A percentile compares a stretch with the other conserved stretches of the same genome.
Evolutionary conservation across 1,284 basidiomycete species (phyloP).

Genomic region (Dichomitus squalens): DNA sequence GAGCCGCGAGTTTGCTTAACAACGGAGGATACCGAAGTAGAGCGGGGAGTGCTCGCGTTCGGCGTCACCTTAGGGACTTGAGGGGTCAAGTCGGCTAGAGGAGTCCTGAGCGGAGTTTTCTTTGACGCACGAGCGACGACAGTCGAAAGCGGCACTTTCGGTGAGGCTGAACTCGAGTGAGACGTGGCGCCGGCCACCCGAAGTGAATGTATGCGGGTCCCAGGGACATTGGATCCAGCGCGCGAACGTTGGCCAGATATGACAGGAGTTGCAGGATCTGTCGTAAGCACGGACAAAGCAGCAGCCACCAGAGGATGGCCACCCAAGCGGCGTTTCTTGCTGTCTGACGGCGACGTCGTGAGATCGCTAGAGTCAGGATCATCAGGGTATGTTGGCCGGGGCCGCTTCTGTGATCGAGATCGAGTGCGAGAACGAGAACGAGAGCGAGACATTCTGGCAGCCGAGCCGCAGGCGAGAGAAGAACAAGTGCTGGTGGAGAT

Average conservation of each 20-base stretch:
- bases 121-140: not conserved
- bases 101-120: not conserved
- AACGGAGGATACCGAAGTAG: not conserved
- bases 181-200: not conserved
- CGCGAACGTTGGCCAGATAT: not conserved
- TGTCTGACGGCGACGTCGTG: not conserved
- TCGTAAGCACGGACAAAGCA: not conserved
- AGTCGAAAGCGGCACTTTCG: not conserved
- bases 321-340: slow-evolving; percentile 22
- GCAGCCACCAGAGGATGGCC: not conserved
- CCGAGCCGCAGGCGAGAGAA: not conserved
- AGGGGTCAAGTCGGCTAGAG: slow-evolving; percentile 8
- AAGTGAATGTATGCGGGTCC: not conserved
- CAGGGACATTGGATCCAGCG: not conserved
- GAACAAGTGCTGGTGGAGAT: not conserved
- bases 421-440: not conserved
- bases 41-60: not conserved
- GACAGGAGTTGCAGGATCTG: not conserved
- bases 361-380: not conserved
- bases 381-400: not conserved
- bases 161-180: not conserved
- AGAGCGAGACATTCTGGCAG: not conserved
- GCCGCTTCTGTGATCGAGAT: not conserved
- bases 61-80: not conserved
- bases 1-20: not conserved